Conservation (phyloP, 768 basidiomycete species). For the Rhodotorula graminis region DNA sequence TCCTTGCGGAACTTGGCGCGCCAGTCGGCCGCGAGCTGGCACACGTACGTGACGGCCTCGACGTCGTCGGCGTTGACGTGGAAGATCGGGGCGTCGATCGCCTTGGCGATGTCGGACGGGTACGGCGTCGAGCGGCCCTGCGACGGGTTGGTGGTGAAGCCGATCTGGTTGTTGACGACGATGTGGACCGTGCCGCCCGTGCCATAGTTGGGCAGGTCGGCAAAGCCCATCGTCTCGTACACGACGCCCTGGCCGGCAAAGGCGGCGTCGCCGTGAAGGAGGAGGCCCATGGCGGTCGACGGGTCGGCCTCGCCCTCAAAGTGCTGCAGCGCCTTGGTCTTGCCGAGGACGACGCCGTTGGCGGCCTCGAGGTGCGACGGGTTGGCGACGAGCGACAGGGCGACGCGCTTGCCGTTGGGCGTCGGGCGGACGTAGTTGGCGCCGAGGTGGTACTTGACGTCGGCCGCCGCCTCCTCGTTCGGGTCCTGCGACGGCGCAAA, state of each 20-base stretch:
- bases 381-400: conserved; percentile 94
- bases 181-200: conserved; percentile 97
- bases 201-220: conserved; percentile 88
- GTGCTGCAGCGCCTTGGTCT: conserved; percentile 95
- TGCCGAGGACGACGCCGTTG: conserved; percentile 96
- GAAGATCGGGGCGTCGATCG: conserved; percentile 97
- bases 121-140: conserved; percentile 97
- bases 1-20: conserved; percentile 98
- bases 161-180: conserved; percentile 98
- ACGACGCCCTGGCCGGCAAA: conserved; percentile 98
- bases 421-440: conserved; percentile 98
- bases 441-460: conserved; percentile 98
- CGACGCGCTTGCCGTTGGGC: conserved; percentile 94
- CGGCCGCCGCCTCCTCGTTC: conserved; percentile 79
- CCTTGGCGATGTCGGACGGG: conserved; percentile 95
- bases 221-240: conserved; percentile 99
- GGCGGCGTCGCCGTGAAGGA: conserved; percentile 96
- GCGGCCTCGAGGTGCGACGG: conserved; percentile 97
- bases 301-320: conserved; percentile 67
- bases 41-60: conserved; percentile 97
- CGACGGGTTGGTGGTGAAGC: conserved; percentile 97
- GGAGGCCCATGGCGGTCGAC: conserved; percentile 79
- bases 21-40: conserved; percentile 95
- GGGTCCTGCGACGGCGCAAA: conserved; percentile 69
- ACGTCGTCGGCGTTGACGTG: conserved; percentile 97